A percentile compares a stretch with the other conserved stretches of the same genome.
These are phyloP conservation scores for Debaryomyces fabryi DNA, from an alignment of 1,139 yeast genomes.

Conservation along the genomic window DNA sequence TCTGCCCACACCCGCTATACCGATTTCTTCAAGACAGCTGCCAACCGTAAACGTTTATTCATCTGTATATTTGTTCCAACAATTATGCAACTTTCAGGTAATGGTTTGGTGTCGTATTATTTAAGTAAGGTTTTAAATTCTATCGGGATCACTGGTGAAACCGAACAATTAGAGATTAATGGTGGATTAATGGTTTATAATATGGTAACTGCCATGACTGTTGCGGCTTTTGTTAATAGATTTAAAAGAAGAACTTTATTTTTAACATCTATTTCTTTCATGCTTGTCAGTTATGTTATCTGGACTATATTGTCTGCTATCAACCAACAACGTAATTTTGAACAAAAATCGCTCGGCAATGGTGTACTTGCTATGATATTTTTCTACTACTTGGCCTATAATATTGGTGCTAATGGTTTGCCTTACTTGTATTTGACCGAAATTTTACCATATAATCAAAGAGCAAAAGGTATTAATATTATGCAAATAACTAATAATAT, in stretches of 20 bases:
- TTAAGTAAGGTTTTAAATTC: slow-evolving; percentile 49
- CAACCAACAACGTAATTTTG: slow-evolving; percentile 39
- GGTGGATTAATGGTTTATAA: slow-evolving; percentile 48
- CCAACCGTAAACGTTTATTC: slow-evolving; percentile 49
- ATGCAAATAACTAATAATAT: slow-evolving; percentile 30
- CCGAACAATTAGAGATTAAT: slow-evolving; percentile 50
- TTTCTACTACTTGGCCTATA: slow-evolving; percentile 40
- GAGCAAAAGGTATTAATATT: slow-evolving; percentile 48
- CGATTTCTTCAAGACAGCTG: slow-evolving; percentile 37
- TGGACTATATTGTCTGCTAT: slow-evolving; percentile 44
- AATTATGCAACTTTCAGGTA: slow-evolving; percentile 54
- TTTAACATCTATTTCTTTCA: slow-evolving; percentile 33
- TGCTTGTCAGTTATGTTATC: slow-evolving; percentile 41
- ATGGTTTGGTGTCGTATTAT: slow-evolving; percentile 55
- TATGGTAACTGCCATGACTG: slow-evolving; percentile 35
- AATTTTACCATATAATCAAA: slow-evolving; percentile 45
- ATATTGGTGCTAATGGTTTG: slow-evolving; percentile 44
- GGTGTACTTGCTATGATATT: slow-evolving; percentile 52
- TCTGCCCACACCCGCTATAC: slow-evolving; percentile 30
- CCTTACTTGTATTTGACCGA: slow-evolving; percentile 46
- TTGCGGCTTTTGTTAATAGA: slow-evolving; percentile 31
- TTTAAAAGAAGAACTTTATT: slow-evolving; percentile 52
- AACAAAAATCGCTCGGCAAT: slow-evolving; percentile 36
- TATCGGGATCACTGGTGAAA: slow-evolving; percentile 49
- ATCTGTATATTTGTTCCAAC: slow-evolving; percentile 35